phyloP scores from a whole-genome alignment of 179 eudicot species.

The Spinacia oleracea region DNA sequence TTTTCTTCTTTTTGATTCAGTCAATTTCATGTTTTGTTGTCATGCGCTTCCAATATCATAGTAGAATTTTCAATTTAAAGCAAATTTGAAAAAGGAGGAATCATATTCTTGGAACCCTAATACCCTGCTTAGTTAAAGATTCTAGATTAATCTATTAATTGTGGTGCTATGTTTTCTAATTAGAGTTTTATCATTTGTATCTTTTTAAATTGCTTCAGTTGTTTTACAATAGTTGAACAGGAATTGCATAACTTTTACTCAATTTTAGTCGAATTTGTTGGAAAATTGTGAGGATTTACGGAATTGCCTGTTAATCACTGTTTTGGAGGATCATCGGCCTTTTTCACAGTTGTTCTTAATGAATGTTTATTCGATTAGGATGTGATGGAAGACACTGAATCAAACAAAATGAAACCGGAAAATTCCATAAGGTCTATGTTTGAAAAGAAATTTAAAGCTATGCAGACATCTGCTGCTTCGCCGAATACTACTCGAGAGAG shows the following conservation, averaged over 20 bases:
- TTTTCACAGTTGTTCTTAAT: too few relatives aligned
- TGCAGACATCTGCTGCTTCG: background rate
- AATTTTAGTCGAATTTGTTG: background rate
- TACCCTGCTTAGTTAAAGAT: background rate
- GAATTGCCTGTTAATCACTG: background rate
- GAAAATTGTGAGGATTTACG: background rate
- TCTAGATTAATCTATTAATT: background rate
- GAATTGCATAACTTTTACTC: background rate
- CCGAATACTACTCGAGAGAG: background rate
- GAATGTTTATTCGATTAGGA: background rate
- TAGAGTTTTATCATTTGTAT: background rate
- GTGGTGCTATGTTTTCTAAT: background rate
- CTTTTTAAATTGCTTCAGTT: background rate
- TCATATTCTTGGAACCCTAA: background rate
- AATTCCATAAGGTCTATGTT: background rate
- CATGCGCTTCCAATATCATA: too few relatives aligned
- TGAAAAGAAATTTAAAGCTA: background rate
- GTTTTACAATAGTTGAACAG: background rate
- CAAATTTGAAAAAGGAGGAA: too few relatives aligned
- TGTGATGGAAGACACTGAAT: conserved; percentile 5
- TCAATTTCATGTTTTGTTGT: background rate
- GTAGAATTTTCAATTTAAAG: background rate
- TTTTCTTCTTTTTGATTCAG: background rate
- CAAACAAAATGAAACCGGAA: background rate
- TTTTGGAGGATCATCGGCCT: background rate